Evolutionary conservation across 495 filamentous ascomycete species (phyloP).

Genomic region (Tuber indicum): DNA sequence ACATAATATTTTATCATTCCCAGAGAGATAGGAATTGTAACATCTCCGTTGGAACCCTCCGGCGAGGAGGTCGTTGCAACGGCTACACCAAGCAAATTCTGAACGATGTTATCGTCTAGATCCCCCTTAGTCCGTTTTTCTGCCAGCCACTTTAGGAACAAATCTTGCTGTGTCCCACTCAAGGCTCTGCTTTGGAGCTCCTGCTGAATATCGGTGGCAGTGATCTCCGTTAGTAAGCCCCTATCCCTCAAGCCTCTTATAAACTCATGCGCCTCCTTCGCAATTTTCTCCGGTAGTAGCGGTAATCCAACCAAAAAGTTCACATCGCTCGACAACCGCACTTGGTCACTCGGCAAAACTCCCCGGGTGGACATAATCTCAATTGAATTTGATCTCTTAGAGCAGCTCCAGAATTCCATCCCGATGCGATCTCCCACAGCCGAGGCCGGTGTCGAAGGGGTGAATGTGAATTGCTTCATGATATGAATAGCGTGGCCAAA

Average conservation of each 20-base stretch:
- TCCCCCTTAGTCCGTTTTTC: constrained; percentile 59
- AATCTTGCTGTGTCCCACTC: constrained; percentile 61
- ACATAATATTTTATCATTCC: constrained; percentile 67
- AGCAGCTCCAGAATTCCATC: constrained; percentile 90
- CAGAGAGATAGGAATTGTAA: constrained; percentile 63
- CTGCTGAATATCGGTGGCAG: constrained; percentile 71
- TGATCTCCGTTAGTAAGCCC: constrained; percentile 74
- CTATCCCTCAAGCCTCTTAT: constrained; percentile 70
- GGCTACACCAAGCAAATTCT: constrained; percentile 66
- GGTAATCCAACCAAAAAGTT: constrained; percentile 86
- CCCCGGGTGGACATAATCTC: constrained; percentile 83
- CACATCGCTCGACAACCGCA: constrained; percentile 73
- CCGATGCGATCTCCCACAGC: constrained; percentile 76
- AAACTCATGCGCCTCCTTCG: constrained; percentile 58
- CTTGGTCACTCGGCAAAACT: constrained; percentile 66
- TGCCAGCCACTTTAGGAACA: constrained; percentile 74
- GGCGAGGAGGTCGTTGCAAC: constrained; percentile 54
- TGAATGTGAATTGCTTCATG: constrained; percentile 74
- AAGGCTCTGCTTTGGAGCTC: constrained; percentile 74
- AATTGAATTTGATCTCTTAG: constrained; percentile 59
- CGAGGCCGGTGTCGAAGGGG: constrained; percentile 78
- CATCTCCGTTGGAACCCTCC: constrained; percentile 51
- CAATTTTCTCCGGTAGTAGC: constrained; percentile 69
- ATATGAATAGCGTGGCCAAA: constrained; percentile 73
- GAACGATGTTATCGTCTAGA: constrained; percentile 57